phyloP scores from a whole-genome alignment of 2,329 filamentous ascomycete genomes.

The Dissoconium aciculare region DNA sequence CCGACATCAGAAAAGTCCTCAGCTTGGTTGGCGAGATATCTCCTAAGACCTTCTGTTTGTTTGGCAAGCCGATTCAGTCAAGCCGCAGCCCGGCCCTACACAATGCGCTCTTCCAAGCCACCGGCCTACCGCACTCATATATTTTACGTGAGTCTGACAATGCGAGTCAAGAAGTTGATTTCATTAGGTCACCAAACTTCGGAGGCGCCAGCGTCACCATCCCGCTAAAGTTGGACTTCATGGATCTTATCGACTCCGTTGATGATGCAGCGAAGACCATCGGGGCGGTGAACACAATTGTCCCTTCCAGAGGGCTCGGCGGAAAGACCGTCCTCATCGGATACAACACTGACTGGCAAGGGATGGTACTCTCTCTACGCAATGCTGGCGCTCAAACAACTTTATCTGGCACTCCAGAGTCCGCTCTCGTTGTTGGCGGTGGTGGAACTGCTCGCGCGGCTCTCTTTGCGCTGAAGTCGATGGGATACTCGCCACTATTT shows the following conservation, averaged over 20 bases:
- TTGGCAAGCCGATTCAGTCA: constrained; percentile 68
- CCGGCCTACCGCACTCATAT: constrained; percentile 78
- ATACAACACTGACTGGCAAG: constrained; percentile 91
- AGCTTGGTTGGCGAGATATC: constrained; percentile 66
- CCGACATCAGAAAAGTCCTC: constrained; percentile 69
- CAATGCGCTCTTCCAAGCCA: constrained; percentile 63
- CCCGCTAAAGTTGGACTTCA: constrained; percentile 80
- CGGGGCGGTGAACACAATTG: constrained; percentile 88
- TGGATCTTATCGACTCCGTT: constrained; percentile 64
- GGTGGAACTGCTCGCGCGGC: constrained; percentile 87
- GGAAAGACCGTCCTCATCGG: constrained; percentile 46
- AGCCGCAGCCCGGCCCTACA: constrained; percentile 82
- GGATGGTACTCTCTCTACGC: constrained; percentile 69
- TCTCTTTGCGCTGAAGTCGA: constrained; percentile 69
- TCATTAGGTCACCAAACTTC: constrained; percentile 60
- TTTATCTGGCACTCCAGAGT: constrained; percentile 25
- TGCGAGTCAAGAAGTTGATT: constrained; percentile 43
- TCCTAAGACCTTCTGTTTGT: constrained; percentile 65
- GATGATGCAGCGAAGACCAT: constrained; percentile 67
- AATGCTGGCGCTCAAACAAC: constrained; percentile 26
- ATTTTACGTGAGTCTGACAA: constrained; percentile 57
- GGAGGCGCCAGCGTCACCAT: constrained; percentile 94
- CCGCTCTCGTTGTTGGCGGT: constrained; percentile 73
- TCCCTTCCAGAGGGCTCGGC: constrained; percentile 36
- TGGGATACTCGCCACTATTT: constrained; percentile 77